Evolutionary conservation across 176 grass and related monocot species (phyloP).

Genomic region (Ensete ventricosum): DNA sequence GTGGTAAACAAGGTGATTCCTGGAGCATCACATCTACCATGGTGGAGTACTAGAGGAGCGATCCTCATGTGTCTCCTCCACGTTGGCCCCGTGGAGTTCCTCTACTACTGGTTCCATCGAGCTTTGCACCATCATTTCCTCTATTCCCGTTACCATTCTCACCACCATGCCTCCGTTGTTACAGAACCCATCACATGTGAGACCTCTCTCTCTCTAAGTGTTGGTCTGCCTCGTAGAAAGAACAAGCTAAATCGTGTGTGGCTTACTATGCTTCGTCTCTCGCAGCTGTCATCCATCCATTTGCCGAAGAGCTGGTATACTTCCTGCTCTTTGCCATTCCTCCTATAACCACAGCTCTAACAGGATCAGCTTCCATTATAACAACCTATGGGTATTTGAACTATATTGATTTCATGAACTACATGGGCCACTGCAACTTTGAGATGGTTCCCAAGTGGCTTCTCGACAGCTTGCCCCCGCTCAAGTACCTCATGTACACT

Average conservation of each 20-base stretch:
- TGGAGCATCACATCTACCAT: conserved; percentile 24
- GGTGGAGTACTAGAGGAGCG: conserved; percentile 44
- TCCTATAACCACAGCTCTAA: conserved; percentile 25
- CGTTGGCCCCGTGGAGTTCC: conserved; percentile 68
- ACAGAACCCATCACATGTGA: conserved; percentile 89
- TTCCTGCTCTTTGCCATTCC: conserved; percentile 56
- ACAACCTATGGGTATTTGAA: conserved; percentile 27
- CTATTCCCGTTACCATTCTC: conserved; percentile 85
- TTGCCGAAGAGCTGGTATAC: conserved; percentile 61
- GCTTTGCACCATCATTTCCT: conserved; percentile 87
- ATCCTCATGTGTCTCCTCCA: conserved; percentile 34
- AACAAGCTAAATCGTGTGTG: too few relatives aligned
- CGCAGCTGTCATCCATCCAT: conserved; percentile 86
- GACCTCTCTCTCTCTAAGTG: not conserved
- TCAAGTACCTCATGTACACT: conserved; percentile 95
- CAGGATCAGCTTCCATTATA: conserved; percentile 34
- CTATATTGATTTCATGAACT: conserved; percentile 96
- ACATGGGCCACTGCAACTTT: conserved; percentile 95
- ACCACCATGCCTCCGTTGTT: conserved; percentile 83
- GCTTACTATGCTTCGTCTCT: not conserved
- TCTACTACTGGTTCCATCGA: conserved; percentile 91
- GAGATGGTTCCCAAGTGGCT: conserved; percentile 69
- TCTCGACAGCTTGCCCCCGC: conserved; percentile 52
- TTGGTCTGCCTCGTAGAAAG: too few relatives aligned
- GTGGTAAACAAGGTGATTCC: conserved; percentile 12